These are phyloP conservation scores for Gamsiella multidivaricata DNA, from an alignment of 192 early-diverging fungal genomes.

Conservation along the genomic window DNA sequence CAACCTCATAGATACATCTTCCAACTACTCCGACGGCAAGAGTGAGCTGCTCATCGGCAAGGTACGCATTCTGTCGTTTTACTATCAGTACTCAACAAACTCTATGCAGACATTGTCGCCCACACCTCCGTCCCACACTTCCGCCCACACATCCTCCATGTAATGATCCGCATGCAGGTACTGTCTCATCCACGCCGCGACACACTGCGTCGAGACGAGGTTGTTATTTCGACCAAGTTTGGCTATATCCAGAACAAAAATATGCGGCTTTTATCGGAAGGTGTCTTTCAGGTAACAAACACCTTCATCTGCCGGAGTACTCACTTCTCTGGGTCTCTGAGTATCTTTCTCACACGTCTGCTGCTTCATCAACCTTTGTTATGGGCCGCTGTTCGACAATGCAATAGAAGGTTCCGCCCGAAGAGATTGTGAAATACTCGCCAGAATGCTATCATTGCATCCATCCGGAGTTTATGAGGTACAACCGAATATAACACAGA, in stretches of 20 bases:
- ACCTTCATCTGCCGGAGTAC: too few relatives aligned
- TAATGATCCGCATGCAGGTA: conserved; percentile 5
- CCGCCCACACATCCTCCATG: not conserved
- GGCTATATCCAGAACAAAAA: conserved; percentile 54
- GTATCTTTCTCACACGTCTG: too few relatives aligned
- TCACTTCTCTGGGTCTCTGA: too few relatives aligned
- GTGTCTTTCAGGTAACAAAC: conserved; percentile 35
- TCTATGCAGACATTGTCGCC: too few relatives aligned
- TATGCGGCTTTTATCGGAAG: conserved; percentile 41
- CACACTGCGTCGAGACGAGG: conserved; percentile 33
- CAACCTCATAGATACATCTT: conserved; percentile 54
- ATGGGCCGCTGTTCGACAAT: too few relatives aligned
- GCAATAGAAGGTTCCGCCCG: conserved; percentile 33
- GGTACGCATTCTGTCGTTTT: too few relatives aligned
- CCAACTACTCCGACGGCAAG: conserved; percentile 47
- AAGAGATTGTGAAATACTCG: conserved; percentile 47
- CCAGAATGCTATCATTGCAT: conserved; percentile 53
- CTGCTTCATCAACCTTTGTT: not conserved
- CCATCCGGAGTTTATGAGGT: conserved; percentile 59
- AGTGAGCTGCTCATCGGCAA: conserved; percentile 55
- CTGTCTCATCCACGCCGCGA: conserved; percentile 29
- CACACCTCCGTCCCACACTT: too few relatives aligned
- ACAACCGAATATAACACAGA: too few relatives aligned
- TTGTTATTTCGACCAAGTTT: conserved; percentile 50
- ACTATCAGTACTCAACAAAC: too few relatives aligned